These are phyloP conservation scores for Clathrospora elynae DNA, from an alignment of 2,329 filamentous ascomycete genomes.

Conservation along the genomic window DNA sequence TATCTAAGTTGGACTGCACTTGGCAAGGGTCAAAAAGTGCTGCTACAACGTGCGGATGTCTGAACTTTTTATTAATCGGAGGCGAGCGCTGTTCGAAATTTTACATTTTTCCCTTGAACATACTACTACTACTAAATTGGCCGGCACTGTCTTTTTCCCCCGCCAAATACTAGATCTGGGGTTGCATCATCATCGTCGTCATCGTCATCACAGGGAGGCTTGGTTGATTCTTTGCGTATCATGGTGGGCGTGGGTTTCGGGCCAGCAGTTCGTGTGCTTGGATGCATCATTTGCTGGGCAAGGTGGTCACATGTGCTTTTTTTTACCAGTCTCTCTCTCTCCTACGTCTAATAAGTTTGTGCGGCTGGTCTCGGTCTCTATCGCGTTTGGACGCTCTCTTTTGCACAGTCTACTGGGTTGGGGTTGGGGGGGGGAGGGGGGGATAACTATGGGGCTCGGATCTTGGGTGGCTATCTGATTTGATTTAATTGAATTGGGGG, in stretches of 20 bases:
- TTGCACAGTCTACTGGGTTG: constrained; percentile 4
- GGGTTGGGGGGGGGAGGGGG: no score
- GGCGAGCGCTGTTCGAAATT: constrained; percentile 31
- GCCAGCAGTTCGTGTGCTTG: constrained; percentile 29
- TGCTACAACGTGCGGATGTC: constrained; percentile 1
- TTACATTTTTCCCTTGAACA: constrained; percentile 14
- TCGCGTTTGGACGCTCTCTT: constrained; percentile 6
- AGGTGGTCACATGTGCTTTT: constrained; percentile 33
- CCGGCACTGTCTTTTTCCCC: constrained; percentile 33
- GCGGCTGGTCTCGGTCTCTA: constrained; percentile 19
- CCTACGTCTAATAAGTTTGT: constrained; percentile 9
- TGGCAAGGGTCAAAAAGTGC: no score
- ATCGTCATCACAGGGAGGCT: no score
- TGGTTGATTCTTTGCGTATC: constrained; percentile 29
- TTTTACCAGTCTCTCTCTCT: constrained; percentile 16
- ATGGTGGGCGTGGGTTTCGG: constrained; percentile 29
- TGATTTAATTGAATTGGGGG: constrained; percentile 1
- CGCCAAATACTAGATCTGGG: constrained; percentile 31
- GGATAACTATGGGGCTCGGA: no score
- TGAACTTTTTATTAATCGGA: constrained; percentile 10
- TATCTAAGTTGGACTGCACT: constrained; percentile 7
- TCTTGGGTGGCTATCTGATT: constrained; percentile 28
- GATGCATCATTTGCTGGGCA: constrained; percentile 27
- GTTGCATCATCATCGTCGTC: constrained; percentile 34
- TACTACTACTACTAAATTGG: constrained; percentile 30